Conservation (phyloP, 768 basidiomycete species). For the Cyathus striatus region DNA sequence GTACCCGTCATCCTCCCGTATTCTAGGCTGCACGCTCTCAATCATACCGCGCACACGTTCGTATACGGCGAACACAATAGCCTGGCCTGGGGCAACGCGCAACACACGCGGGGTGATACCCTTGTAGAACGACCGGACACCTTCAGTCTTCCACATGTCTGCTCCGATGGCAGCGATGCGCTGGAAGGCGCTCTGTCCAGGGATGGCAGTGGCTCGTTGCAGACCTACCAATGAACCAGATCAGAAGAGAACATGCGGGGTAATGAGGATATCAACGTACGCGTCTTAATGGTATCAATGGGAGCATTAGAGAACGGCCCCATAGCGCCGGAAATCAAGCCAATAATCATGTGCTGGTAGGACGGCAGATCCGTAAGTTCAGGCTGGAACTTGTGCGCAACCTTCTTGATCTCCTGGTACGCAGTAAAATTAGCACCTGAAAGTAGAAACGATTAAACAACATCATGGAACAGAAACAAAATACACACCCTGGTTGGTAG, state of each 20-base stretch:
- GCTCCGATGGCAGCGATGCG: constrained; percentile 75
- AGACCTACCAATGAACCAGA: constrained; percentile 66
- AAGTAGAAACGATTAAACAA: constrained; percentile 1
- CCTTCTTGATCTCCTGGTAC: constrained; percentile 93
- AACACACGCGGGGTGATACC: constrained; percentile 96
- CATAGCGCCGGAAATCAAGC: constrained; percentile 94
- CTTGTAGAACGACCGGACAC: constrained; percentile 90
- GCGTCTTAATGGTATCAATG: constrained; percentile 92
- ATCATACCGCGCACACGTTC: constrained; percentile 78
- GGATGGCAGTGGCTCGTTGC: constrained; percentile 73
- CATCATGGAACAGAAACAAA: background rate
- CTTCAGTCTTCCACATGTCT: constrained; percentile 95
- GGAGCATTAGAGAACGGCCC: constrained; percentile 98
- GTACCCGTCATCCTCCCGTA: constrained; percentile 56
- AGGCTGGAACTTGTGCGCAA: constrained; percentile 76
- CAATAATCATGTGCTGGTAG: constrained; percentile 94
- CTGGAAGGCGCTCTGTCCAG: constrained; percentile 73
- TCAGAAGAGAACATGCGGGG: too few relatives aligned
- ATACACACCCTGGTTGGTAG: constrained; percentile 86
- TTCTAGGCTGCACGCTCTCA: constrained; percentile 57
- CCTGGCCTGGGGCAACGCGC: constrained; percentile 94
- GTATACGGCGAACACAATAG: constrained; percentile 96
- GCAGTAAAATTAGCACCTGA: constrained; percentile 94
- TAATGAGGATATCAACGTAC: constrained; percentile 35
- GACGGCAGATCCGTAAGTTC: constrained; percentile 77